phyloP scores from a whole-genome alignment of 73 alveolate genomes.

The Paramecium sonneborni region DNA sequence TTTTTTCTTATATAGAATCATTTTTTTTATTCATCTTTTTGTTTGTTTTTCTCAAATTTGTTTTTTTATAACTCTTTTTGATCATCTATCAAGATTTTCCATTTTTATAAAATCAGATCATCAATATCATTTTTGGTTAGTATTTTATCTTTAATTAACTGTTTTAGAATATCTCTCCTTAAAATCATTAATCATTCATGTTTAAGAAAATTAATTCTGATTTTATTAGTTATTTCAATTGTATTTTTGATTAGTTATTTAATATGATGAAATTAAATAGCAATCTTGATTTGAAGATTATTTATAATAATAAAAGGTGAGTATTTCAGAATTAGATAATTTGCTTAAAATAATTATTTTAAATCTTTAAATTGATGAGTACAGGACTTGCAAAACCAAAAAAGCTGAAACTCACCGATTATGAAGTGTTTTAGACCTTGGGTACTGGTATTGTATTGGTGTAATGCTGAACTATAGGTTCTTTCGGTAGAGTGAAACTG shows the following conservation, averaged over 20 bases:
- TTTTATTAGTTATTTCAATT: not conserved
- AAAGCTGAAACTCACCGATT: conserved; percentile 74
- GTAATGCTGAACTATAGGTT: conserved; percentile 49
- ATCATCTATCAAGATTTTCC: not conserved
- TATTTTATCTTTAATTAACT: not conserved
- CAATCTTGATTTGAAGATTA: not conserved
- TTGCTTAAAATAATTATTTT: not conserved
- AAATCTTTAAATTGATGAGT: conserved; percentile 36
- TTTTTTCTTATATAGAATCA: not conserved
- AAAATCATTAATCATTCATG: not conserved
- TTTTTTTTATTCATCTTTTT: not conserved
- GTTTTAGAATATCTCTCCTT: not conserved
- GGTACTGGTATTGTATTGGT: conserved; percentile 86
- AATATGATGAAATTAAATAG: not conserved
- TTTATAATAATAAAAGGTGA: not conserved
- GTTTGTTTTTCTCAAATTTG: not conserved
- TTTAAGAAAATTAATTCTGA: not conserved
- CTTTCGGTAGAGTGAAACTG: conserved; percentile 95
- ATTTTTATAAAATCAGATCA: not conserved
- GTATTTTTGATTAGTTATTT: not conserved
- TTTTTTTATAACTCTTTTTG: not conserved
- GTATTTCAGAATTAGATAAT: not conserved
- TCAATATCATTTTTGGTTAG: not conserved
- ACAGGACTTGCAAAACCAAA: conserved; percentile 63
- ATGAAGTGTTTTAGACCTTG: conserved; percentile 75